These are phyloP conservation scores for Fusarium miscanthi DNA, from an alignment of 2,329 filamentous ascomycete species.

Conservation along the genomic window DNA sequence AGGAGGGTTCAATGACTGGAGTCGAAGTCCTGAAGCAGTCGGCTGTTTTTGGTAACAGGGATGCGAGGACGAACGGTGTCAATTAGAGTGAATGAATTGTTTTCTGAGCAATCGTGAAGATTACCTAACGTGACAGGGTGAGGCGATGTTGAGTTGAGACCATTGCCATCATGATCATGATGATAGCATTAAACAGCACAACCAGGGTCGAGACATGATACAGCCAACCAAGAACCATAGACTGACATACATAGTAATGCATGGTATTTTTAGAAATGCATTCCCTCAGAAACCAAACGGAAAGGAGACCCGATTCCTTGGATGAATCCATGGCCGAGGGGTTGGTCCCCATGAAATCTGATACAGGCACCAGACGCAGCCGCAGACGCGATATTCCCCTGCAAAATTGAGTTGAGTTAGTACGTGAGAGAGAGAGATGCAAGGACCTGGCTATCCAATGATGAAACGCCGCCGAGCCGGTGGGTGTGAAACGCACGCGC, in stretches of 20 bases:
- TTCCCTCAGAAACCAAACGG: slow-evolving; percentile 9
- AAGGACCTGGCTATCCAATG: slow-evolving; percentile 38
- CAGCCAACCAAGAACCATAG: slow-evolving; percentile 1
- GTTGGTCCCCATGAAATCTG: slow-evolving; percentile 35
- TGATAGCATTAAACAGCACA: slow-evolving; percentile 8
- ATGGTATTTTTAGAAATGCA: slow-evolving; percentile 37
- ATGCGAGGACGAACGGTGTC: slow-evolving; percentile 37
- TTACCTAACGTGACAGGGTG: not conserved
- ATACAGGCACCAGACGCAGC: slow-evolving; percentile 42
- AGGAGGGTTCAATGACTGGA: slow-evolving; percentile 38
- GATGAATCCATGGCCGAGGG: slow-evolving; percentile 19
- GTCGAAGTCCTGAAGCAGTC: slow-evolving; percentile 35
- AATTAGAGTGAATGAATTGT: slow-evolving; percentile 43
- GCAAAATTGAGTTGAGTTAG: not conserved
- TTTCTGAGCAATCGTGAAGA: slow-evolving; percentile 21
- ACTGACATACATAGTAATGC: slow-evolving; percentile 12
- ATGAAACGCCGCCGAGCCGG: slow-evolving; percentile 42
- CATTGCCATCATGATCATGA: not conserved
- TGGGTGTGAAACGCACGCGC: slow-evolving; percentile 46
- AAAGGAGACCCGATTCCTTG: not conserved
- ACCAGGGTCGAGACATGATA: not conserved
- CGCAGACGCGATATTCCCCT: slow-evolving; percentile 20
- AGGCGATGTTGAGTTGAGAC: slow-evolving; percentile 7
- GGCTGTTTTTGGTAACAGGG: slow-evolving; percentile 35
- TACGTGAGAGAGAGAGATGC: slow-evolving; percentile 1